These are phyloP conservation scores for Neurospora sp. DNA, from an alignment of 495 filamentous ascomycete genomes.

Conservation along the genomic window DNA sequence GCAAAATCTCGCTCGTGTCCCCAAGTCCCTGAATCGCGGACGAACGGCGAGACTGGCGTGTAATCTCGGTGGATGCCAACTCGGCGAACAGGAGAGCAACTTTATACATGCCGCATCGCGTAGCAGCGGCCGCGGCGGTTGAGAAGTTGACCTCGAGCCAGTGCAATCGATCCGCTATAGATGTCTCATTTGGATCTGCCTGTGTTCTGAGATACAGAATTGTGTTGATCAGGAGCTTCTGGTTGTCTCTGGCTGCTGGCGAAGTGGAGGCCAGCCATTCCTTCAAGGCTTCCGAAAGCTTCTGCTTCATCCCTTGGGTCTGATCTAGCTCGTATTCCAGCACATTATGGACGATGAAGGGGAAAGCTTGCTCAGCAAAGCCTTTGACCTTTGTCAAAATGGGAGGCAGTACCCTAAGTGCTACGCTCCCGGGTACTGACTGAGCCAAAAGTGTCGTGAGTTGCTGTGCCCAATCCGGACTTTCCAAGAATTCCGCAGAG, in stretches of 20 bases:
- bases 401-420: conserved; percentile 54
- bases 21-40: conserved; percentile 44
- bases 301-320: conserved; percentile 36
- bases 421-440: conserved; percentile 48
- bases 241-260: conserved; percentile 32
- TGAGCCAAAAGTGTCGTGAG: conserved; percentile 51
- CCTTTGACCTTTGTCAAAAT: conserved; percentile 52
- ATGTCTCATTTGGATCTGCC: conserved; percentile 59
- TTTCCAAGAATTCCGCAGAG: conserved; percentile 23
- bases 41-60: conserved; percentile 53
- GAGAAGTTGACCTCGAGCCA: conserved; percentile 82
- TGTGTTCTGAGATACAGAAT: conserved; percentile 86
- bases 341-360: conserved; percentile 71
- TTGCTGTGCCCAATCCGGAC: conserved; percentile 51
- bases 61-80: conserved; percentile 46
- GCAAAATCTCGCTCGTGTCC: conserved; percentile 55
- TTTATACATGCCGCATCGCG: conserved; percentile 72
- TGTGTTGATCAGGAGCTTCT: conserved; percentile 58
- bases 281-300: conserved; percentile 39
- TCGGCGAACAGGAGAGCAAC: conserved; percentile 79
- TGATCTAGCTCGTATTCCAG: conserved; percentile 45
- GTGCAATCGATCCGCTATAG: conserved; percentile 62
- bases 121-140: conserved; percentile 65
- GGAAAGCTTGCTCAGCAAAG: conserved; percentile 62
- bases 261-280: conserved; percentile 39